These are phyloP conservation scores for Solanum bukasovii DNA, from an alignment of 257 asterid genomes.

Conservation along the genomic window DNA sequence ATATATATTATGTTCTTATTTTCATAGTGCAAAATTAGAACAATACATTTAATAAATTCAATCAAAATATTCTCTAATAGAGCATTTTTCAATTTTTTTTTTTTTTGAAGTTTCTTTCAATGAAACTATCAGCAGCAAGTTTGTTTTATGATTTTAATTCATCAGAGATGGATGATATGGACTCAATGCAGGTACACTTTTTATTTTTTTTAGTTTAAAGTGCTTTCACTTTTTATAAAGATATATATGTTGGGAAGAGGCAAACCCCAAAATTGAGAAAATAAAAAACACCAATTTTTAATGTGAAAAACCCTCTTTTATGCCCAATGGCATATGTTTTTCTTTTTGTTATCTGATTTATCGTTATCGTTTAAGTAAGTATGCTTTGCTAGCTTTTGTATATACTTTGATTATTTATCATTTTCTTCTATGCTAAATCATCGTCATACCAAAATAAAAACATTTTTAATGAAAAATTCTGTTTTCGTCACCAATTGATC, in stretches of 20 bases:
- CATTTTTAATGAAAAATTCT: not conserved
- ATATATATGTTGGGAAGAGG: not conserved
- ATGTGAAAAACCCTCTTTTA: not conserved
- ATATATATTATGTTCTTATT: not conserved
- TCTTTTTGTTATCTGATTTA: no score
- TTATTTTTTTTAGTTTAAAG: not conserved
- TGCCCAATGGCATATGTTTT: not conserved
- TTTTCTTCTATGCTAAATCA: not conserved
- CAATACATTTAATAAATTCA: not conserved
- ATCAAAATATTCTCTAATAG: not conserved
- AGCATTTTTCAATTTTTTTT: not conserved
- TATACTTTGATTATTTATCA: not conserved
- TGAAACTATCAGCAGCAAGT: constrained; percentile 95
- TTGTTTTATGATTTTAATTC: constrained; percentile 83
- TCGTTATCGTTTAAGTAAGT: no score
- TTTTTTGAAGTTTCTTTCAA: constrained; percentile 60
- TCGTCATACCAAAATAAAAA: not conserved
- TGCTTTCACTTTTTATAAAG: not conserved
- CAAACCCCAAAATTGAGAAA: not conserved
- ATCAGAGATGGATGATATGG: constrained; percentile 59
- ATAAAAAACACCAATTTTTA: no score
- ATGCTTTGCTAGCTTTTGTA: not conserved
- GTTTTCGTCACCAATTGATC: not conserved
- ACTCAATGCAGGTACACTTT: constrained; percentile 42
- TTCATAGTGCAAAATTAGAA: not conserved